Conservation (phyloP, 768 basidiomycete species). For the Panaeolus papilionaceus region DNA sequence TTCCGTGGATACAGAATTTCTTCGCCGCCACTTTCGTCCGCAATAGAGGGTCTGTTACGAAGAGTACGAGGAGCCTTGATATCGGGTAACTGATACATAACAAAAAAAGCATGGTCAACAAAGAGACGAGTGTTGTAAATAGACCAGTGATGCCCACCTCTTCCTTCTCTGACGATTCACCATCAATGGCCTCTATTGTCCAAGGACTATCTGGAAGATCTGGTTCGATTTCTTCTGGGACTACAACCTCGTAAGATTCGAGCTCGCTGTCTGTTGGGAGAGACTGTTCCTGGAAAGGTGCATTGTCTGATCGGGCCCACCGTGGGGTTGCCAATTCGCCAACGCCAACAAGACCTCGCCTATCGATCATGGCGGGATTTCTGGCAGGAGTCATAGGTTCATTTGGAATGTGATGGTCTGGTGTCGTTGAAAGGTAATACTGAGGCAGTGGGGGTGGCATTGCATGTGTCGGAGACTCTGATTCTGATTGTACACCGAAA, state of each 20-base stretch:
- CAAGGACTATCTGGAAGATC: constrained; percentile 82
- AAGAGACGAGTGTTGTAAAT: constrained; percentile 6
- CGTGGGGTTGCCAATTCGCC: constrained; percentile 97
- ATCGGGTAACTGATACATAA: constrained; percentile 45
- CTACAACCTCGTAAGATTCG: constrained; percentile 50
- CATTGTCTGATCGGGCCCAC: constrained; percentile 68
- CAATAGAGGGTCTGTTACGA: constrained; percentile 66
- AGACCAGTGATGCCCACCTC: constrained; percentile 52
- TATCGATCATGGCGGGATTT: constrained; percentile 83
- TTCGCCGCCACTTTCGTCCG: constrained; percentile 89
- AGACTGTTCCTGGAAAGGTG: constrained; percentile 22
- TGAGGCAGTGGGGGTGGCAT: constrained; percentile 54
- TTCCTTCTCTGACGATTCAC: constrained; percentile 73
- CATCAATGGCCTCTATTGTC: constrained; percentile 89
- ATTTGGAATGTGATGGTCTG: constrained; percentile 56
- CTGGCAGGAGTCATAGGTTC: constrained; percentile 76
- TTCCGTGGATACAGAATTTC: constrained; percentile 89
- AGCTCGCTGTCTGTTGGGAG: constrained; percentile 32
- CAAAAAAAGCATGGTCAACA: constrained; percentile 6
- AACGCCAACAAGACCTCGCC: constrained; percentile 88
- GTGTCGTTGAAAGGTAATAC: constrained; percentile 57
- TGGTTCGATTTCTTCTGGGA: constrained; percentile 41
- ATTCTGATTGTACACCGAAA: constrained; percentile 74
- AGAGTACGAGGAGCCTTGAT: constrained; percentile 54
- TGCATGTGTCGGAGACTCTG: constrained; percentile 59